Evolutionary conservation across 1,284 basidiomycete genomes (phyloP).

Genomic region (Melanopsichium pennsylvanicum): DNA sequence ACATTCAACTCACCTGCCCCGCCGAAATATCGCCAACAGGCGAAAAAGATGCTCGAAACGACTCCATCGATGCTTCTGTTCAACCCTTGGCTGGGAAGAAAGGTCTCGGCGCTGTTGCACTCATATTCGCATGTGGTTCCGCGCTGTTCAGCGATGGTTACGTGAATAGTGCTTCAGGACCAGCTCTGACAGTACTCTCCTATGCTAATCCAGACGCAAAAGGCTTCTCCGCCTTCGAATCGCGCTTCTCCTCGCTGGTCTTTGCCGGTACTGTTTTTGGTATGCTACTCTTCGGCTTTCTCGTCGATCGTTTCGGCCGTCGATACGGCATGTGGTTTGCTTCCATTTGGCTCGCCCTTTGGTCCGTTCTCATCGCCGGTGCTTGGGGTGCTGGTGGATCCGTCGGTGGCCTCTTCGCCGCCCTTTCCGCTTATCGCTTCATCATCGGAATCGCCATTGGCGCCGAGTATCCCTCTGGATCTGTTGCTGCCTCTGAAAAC

Average conservation of each 20-base stretch:
- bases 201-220: slow-evolving; percentile 37
- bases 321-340: slow-evolving; percentile 82
- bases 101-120: slow-evolving; percentile 26
- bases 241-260: slow-evolving; percentile 55
- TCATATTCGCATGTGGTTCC: slow-evolving; percentile 61
- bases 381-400: slow-evolving; percentile 81
- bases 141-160: slow-evolving; percentile 63
- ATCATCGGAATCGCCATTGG: slow-evolving; percentile 70
- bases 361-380: slow-evolving; percentile 73
- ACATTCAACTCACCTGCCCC: slow-evolving; percentile 6
- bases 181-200: slow-evolving; percentile 50
- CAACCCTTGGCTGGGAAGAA: slow-evolving; percentile 23
- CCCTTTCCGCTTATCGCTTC: slow-evolving; percentile 77
- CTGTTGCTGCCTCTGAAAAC: slow-evolving; percentile 88
- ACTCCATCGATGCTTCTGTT: slow-evolving; percentile 4
- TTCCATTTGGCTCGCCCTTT: slow-evolving; percentile 50
- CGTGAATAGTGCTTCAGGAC: slow-evolving; percentile 50
- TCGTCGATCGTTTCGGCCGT: slow-evolving; percentile 82
- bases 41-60: slow-evolving; percentile 9
- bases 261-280: slow-evolving; percentile 75
- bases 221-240: slow-evolving; percentile 33
- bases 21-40: slow-evolving; percentile 11
- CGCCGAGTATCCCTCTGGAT: slow-evolving; percentile 89
- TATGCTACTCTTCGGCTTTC: slow-evolving; percentile 67
- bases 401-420: slow-evolving; percentile 75